A percentile compares a stretch with the other conserved stretches of the same genome.
phyloP scores from a whole-genome alignment of 805 yeast genomes.

The Pichia cabralensis region DNA sequence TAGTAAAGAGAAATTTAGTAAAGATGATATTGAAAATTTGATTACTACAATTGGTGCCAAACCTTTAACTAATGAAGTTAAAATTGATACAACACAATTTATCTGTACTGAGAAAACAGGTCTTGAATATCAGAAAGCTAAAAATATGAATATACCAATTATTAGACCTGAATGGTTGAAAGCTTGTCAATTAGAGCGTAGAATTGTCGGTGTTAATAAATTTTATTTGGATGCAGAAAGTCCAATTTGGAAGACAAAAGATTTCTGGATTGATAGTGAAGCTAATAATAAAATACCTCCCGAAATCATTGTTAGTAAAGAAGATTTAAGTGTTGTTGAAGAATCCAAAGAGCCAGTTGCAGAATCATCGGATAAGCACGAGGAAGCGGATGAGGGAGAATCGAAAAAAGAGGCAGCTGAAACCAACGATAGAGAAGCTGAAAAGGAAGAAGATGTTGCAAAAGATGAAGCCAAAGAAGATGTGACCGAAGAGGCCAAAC shows the following conservation, averaged over 20 bases:
- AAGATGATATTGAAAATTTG: slow-evolving; percentile 52
- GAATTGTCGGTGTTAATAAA: slow-evolving; percentile 88
- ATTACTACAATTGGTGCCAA: slow-evolving; percentile 72
- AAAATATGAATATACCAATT: slow-evolving; percentile 79
- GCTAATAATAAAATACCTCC: not conserved
- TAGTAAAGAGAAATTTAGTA: slow-evolving; percentile 34
- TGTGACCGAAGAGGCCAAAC: not conserved
- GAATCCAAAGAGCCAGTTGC: not conserved
- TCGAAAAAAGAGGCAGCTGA: no score
- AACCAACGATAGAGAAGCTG: no score
- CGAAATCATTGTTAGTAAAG: not conserved
- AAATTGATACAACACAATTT: slow-evolving; percentile 90
- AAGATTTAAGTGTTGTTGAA: not conserved
- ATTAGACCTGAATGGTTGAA: slow-evolving; percentile 95
- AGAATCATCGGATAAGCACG: not conserved
- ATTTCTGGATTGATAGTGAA: slow-evolving; percentile 27
- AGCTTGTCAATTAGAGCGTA: slow-evolving; percentile 82
- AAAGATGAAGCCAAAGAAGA: not conserved
- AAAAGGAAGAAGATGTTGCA: not conserved
- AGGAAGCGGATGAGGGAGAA: not conserved
- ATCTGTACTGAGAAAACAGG: slow-evolving; percentile 64
- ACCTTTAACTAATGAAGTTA: slow-evolving; percentile 62
- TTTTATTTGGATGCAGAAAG: slow-evolving; percentile 55
- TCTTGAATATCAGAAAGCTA: slow-evolving; percentile 63
- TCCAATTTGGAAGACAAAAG: slow-evolving; percentile 33